phyloP scores from a whole-genome alignment of 192 early-diverging fungal genomes.

The Podochytrium sp. region DNA sequence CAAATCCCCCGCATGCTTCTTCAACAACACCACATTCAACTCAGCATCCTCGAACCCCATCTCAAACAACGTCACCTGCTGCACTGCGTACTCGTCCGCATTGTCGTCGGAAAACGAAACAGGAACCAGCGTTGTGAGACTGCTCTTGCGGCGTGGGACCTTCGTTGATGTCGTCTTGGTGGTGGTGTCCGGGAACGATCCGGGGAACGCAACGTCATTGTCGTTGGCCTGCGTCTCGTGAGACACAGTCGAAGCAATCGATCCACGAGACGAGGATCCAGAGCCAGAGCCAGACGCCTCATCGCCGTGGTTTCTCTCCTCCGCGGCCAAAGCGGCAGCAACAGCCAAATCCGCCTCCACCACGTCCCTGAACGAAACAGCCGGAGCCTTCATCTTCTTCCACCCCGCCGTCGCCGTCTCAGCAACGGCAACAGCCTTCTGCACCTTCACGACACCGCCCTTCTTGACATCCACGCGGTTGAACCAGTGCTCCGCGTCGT shows the following conservation, averaged over 20 bases:
- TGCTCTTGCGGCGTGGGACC: too few relatives aligned
- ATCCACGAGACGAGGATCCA: background rate
- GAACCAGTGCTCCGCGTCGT: constrained; percentile 30
- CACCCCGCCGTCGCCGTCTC: too few relatives aligned
- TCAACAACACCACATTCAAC: constrained; percentile 19
- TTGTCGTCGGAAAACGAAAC: background rate
- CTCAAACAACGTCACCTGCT: constrained; percentile 27
- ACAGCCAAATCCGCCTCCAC: too few relatives aligned
- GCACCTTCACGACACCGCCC: too few relatives aligned
- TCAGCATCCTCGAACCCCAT: constrained; percentile 27
- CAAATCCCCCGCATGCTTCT: constrained; percentile 16
- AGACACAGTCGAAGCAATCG: background rate
- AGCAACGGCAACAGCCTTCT: too few relatives aligned
- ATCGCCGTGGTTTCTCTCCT: background rate
- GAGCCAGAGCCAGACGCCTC: background rate
- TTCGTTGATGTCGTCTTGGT: background rate
- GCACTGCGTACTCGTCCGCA: constrained; percentile 1
- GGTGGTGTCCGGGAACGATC: constrained; percentile 1
- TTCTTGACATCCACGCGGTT: constrained; percentile 16
- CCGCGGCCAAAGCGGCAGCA: background rate
- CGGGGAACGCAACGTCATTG: constrained; percentile 3
- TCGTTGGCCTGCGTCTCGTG: too few relatives aligned
- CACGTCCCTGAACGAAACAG: too few relatives aligned
- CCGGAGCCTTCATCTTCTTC: too few relatives aligned
- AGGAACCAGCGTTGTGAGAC: background rate